These are phyloP conservation scores for Tricholoma hemisulphureum DNA, from an alignment of 768 basidiomycete genomes.

Conservation along the genomic window DNA sequence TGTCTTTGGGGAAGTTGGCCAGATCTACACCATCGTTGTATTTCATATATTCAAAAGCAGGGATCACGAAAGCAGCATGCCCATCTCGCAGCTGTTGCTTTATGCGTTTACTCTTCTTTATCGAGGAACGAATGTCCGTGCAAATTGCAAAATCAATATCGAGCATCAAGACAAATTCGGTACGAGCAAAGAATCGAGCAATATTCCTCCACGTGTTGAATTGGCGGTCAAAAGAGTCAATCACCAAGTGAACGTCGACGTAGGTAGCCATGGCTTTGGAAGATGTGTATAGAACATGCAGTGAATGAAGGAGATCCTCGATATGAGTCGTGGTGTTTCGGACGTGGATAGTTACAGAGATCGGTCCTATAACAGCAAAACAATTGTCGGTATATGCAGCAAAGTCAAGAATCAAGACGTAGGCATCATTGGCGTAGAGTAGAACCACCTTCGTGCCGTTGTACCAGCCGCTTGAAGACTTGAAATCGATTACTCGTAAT, in stretches of 20 bases:
- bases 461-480: slow-evolving; percentile 68
- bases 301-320: slow-evolving; percentile 52
- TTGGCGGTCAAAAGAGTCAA: slow-evolving; percentile 78
- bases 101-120: slow-evolving; percentile 43
- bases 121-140: slow-evolving; percentile 68
- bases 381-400: background rate
- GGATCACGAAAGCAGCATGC: slow-evolving; percentile 71
- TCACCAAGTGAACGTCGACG: slow-evolving; percentile 84
- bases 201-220: slow-evolving; percentile 91
- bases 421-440: background rate
- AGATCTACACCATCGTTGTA: slow-evolving; percentile 63
- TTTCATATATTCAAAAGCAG: slow-evolving; percentile 78
- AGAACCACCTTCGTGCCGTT: slow-evolving; percentile 66
- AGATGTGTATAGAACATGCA: slow-evolving; percentile 66
- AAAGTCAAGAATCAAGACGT: background rate
- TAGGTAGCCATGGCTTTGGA: slow-evolving; percentile 62
- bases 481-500: slow-evolving; percentile 78
- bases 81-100: slow-evolving; percentile 56
- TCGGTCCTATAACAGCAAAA: slow-evolving; percentile 55
- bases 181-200: slow-evolving; percentile 80
- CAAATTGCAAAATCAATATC: slow-evolving; percentile 88
- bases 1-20: slow-evolving; percentile 62
- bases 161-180: slow-evolving; percentile 85
- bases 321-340: slow-evolving; percentile 48
- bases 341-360: slow-evolving; percentile 82